Evolutionary conservation across 345 rosid species (phyloP).

Genomic region (Salix caprea): DNA sequence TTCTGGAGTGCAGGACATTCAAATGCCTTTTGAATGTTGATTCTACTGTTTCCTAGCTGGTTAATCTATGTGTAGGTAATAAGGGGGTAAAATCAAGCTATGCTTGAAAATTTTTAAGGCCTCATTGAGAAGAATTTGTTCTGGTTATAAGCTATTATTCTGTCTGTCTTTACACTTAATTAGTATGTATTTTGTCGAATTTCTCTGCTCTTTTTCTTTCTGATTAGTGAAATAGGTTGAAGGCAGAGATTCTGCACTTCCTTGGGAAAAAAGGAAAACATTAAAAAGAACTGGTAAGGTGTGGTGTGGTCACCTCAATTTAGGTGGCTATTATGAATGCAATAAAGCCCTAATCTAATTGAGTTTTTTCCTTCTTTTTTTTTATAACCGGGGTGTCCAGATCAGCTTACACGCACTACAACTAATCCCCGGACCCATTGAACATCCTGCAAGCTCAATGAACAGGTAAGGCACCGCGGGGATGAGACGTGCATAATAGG

Average conservation of each 20-base stretch:
- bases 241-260: not conserved
- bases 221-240: not conserved
- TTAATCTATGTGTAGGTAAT: not conserved
- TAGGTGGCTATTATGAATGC: not conserved
- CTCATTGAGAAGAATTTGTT: not conserved
- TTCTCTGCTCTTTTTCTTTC: not conserved
- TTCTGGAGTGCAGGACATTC: not conserved
- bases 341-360: not conserved
- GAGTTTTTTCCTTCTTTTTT: not conserved
- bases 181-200: not conserved
- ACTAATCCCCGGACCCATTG: no score
- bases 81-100: not conserved
- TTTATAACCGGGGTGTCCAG: no score
- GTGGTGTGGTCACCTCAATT: not conserved
- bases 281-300: not conserved
- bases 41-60: not conserved
- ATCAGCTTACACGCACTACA: fast-evolving
- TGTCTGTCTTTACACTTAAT: not conserved
- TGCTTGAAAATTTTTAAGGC: not conserved
- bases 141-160: not conserved
- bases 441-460: fast-evolving
- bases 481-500: no score
- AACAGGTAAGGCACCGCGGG: no score
- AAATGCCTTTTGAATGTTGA: not conserved
- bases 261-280: not conserved